Evolutionary conservation across 306 rosid genomes (phyloP).

Genomic region (Gleditsia sinensis): DNA sequence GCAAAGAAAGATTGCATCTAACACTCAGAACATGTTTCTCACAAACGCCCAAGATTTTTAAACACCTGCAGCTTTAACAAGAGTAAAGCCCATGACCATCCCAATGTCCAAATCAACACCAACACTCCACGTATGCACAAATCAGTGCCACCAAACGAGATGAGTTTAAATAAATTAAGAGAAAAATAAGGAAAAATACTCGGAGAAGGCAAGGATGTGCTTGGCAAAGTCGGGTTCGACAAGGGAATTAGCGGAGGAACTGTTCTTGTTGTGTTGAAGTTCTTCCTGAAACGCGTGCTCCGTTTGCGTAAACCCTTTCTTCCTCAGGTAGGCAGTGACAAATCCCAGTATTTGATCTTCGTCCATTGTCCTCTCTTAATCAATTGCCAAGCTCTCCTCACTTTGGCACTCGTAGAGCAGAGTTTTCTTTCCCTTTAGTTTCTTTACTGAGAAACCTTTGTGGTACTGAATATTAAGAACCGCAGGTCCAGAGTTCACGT

Average conservation of each 20-base stretch:
- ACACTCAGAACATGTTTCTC: too few species aligned
- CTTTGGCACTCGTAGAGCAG: neutral
- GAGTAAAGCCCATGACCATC: neutral
- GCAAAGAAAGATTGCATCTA: neutral
- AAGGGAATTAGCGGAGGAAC: slow-evolving; percentile 42
- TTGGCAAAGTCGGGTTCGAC: slow-evolving; percentile 60
- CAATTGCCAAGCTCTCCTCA: slow-evolving; percentile 1
- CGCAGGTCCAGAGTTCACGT: neutral
- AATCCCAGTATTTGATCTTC: slow-evolving; percentile 63
- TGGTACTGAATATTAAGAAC: neutral
- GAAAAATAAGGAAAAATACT: slow-evolving; percentile 34
- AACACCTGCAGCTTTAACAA: neutral
- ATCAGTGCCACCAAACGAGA: neutral
- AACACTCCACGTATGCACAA: neutral
- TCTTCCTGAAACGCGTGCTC: slow-evolving; percentile 65
- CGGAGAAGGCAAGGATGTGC: slow-evolving; percentile 54
- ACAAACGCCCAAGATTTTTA: too few species aligned
- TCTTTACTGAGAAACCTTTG: neutral
- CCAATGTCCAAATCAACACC: neutral
- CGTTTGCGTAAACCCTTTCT: slow-evolving; percentile 66
- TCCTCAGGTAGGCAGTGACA: slow-evolving; percentile 59
- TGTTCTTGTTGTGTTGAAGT: slow-evolving; percentile 40
- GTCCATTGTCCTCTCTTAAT: slow-evolving; percentile 44
- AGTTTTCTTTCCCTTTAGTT: neutral
- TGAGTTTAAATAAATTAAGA: neutral